Conservation (phyloP, 2,329 filamentous ascomycete species). For the Penicillium hesseltinei region DNA sequence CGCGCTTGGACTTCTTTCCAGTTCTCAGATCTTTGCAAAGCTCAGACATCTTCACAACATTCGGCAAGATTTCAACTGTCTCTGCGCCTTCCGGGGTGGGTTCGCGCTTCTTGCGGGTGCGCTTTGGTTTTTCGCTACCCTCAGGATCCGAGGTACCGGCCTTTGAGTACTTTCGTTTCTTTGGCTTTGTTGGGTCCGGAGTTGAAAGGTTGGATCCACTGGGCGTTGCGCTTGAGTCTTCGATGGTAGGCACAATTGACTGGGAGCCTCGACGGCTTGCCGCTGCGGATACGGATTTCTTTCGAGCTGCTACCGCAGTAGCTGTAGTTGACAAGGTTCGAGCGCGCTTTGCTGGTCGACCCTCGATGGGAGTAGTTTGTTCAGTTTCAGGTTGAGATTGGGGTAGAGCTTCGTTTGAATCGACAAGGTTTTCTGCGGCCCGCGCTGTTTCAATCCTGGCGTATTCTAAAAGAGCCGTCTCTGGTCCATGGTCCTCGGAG, state of each 20-base stretch:
- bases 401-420: conserved; percentile 6
- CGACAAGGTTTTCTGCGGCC: conserved; percentile 2
- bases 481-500: conserved; percentile 14
- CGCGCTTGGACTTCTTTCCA: conserved; percentile 57
- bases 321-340: conserved; percentile 18
- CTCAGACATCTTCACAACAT: conserved; percentile 57
- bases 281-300: conserved; percentile 16
- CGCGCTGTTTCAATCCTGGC: conserved; percentile 5
- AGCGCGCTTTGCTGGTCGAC: conserved; percentile 31
- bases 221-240: conserved; percentile 20
- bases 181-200: conserved; percentile 25
- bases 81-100: conserved; percentile 51
- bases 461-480: conserved; percentile 4
- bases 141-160: conserved; percentile 24
- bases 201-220: conserved; percentile 23
- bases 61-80: conserved; percentile 52
- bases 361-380: conserved; percentile 15
- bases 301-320: conserved; percentile 11
- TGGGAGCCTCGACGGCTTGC: conserved; percentile 18
- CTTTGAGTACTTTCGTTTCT: conserved; percentile 28
- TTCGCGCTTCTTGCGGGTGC: conserved; percentile 37
- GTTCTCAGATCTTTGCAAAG: conserved; percentile 54
- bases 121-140: conserved; percentile 22
- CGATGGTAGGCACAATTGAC: conserved; percentile 15
- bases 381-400: background rate